Evolutionary conservation across 2,329 filamentous ascomycete genomes (phyloP).

Genomic region (Trichoderma aggressivum): DNA sequence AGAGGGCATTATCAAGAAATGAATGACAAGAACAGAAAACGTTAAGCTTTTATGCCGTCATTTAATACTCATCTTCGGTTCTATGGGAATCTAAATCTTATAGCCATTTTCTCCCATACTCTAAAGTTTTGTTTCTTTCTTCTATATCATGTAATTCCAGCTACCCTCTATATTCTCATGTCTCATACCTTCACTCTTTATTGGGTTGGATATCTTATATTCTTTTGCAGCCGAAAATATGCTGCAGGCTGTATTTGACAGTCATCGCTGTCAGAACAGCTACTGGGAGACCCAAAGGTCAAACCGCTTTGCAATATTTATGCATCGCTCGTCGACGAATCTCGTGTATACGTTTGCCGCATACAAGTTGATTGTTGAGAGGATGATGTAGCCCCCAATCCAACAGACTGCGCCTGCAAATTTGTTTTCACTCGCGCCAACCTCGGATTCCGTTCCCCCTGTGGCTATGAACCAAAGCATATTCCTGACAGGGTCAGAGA

Average conservation of each 20-base stretch:
- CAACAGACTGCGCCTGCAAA: not conserved
- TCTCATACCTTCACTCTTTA: too few relatives aligned
- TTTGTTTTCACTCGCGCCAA: not conserved
- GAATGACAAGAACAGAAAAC: too few relatives aligned
- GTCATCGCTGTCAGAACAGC: not conserved
- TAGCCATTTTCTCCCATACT: not conserved
- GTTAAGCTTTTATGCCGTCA: too few relatives aligned
- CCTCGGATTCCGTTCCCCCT: not conserved
- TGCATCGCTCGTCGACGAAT: constrained; percentile 14
- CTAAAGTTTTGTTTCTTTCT: not conserved
- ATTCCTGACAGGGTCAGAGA: constrained; percentile 1
- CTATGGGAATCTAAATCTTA: too few relatives aligned
- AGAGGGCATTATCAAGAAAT: too few relatives aligned
- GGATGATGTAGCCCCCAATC: constrained; percentile 5
- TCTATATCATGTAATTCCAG: not conserved
- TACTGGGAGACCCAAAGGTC: constrained; percentile 10
- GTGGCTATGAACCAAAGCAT: constrained; percentile 4
- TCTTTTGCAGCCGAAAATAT: too few relatives aligned
- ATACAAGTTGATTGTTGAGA: constrained; percentile 7
- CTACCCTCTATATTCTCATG: too few relatives aligned
- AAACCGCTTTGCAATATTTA: constrained; percentile 1
- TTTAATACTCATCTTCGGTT: too few relatives aligned
- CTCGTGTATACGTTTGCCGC: not conserved
- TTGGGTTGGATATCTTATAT: too few relatives aligned
- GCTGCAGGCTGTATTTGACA: too few relatives aligned